Evolutionary conservation across 2,329 filamentous ascomycete species (phyloP).

Genomic region (Aspergillus arachidicola): DNA sequence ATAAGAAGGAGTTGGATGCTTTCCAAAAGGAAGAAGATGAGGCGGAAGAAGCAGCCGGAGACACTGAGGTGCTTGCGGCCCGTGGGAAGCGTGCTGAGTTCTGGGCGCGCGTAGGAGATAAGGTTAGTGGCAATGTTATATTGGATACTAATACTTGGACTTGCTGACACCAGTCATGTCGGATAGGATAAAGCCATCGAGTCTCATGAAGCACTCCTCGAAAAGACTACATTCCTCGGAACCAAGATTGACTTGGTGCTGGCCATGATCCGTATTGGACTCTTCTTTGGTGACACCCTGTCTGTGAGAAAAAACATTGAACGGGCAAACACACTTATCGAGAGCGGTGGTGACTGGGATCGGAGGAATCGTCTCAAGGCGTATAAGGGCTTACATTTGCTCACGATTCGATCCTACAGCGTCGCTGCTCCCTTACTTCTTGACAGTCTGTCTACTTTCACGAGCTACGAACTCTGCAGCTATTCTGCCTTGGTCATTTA

Average conservation of each 20-base stretch:
- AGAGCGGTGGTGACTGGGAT: conserved; percentile 97
- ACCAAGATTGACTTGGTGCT: conserved; percentile 97
- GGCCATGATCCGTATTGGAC: conserved; percentile 89
- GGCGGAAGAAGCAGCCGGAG: conserved; percentile 91
- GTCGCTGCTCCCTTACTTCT: conserved; percentile 88
- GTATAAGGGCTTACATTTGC: conserved; percentile 90
- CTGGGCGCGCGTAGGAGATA: conserved; percentile 93
- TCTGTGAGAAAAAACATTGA: conserved; percentile 94
- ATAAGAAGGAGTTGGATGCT: conserved; percentile 73
- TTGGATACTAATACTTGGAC: conserved; percentile 3
- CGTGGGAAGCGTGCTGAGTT: conserved; percentile 95
- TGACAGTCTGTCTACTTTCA: conserved; percentile 96
- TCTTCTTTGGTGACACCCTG: conserved; percentile 93
- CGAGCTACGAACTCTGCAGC: conserved; percentile 96
- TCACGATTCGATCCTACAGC: conserved; percentile 89
- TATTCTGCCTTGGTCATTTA: conserved; percentile 95
- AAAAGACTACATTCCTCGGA: conserved; percentile 95
- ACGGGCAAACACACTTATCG: conserved; percentile 84
- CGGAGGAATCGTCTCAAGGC: conserved; percentile 97
- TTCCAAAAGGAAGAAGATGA: conserved; percentile 90
- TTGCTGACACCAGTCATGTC: background rate
- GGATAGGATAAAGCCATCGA: conserved; percentile 87
- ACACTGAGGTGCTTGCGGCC: conserved; percentile 91
- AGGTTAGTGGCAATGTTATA: conserved; percentile 59
- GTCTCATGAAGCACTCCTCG: conserved; percentile 88